phyloP scores from a whole-genome alignment of 805 yeast species.

The Osmozyma mogii region DNA sequence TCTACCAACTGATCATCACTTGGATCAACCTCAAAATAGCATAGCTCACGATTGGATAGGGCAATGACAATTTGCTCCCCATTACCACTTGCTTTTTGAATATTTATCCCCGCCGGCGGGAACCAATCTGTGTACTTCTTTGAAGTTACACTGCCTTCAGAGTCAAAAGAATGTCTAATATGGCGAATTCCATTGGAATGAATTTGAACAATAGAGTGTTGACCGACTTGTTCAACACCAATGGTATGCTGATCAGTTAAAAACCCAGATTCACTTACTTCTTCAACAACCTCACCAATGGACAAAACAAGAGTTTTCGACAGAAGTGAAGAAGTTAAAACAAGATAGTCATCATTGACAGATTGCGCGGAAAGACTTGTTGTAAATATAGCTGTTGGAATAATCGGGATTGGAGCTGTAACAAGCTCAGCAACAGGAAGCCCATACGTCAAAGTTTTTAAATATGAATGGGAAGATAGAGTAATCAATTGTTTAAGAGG shows the following conservation, averaged over 20 bases:
- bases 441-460: slow-evolving; percentile 49
- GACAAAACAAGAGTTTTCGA: slow-evolving; percentile 66
- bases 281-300: slow-evolving; percentile 75
- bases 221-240: slow-evolving; percentile 62
- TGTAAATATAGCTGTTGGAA: slow-evolving; percentile 57
- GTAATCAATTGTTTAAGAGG: slow-evolving; percentile 18
- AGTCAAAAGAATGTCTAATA: slow-evolving; percentile 14
- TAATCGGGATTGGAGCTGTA: slow-evolving; percentile 65
- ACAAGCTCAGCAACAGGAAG: slow-evolving; percentile 56
- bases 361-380: slow-evolving; percentile 41
- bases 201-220: slow-evolving; percentile 58
- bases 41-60: slow-evolving; percentile 63
- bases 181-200: slow-evolving; percentile 65
- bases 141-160: slow-evolving; percentile 11
- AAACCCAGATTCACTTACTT: slow-evolving; percentile 62
- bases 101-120: slow-evolving; percentile 69
- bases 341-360: slow-evolving; percentile 51
- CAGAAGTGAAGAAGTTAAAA: slow-evolving; percentile 47
- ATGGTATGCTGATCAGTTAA: slow-evolving; percentile 51
- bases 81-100: slow-evolving; percentile 56
- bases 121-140: slow-evolving; percentile 58
- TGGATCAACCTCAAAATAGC: slow-evolving; percentile 73
- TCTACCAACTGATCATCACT: slow-evolving; percentile 58
- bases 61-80: slow-evolving; percentile 62
- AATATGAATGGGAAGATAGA: slow-evolving; percentile 34